These are phyloP conservation scores for Sporothrix brunneoviolacea DNA, from an alignment of 2,329 filamentous ascomycete species.

Conservation along the genomic window DNA sequence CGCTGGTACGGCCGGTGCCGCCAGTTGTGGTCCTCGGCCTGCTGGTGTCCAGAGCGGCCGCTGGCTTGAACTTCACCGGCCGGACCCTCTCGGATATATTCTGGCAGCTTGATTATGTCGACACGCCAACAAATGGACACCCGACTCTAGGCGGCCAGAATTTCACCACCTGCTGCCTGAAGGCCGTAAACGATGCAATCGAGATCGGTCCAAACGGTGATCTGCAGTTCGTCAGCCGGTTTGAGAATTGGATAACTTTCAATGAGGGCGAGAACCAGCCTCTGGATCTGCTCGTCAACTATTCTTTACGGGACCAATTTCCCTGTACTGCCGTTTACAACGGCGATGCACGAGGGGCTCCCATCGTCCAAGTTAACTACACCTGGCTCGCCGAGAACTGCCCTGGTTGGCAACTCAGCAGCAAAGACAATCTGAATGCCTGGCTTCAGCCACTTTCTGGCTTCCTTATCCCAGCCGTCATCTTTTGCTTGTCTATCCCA, in stretches of 20 bases:
- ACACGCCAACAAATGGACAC: neutral
- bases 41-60: neutral
- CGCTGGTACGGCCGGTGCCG: neutral
- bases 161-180: conserved; percentile 23
- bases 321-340: conserved; percentile 22
- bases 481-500: conserved; percentile 25
- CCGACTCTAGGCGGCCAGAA: conserved; percentile 20
- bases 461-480: conserved; percentile 24
- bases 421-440: conserved; percentile 18
- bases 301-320: conserved; percentile 17
- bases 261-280: conserved; percentile 4
- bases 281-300: conserved; percentile 11
- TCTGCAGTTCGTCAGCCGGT: conserved; percentile 6
- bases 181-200: conserved; percentile 20
- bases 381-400: conserved; percentile 18
- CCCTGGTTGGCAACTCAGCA: conserved; percentile 22
- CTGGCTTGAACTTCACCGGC: conserved; percentile 7
- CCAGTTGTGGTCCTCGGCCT: neutral
- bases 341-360: conserved; percentile 16
- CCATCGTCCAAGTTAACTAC: conserved; percentile 20
- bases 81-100: conserved; percentile 13
- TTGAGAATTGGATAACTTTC: conserved; percentile 12
- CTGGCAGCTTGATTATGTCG: conserved; percentile 13
- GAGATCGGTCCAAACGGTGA: conserved; percentile 12
- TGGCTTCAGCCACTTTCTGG: conserved; percentile 23